Evolutionary conservation across 2,329 filamentous ascomycete species (phyloP).

Genomic region (Rhinocladiella mackenziei): DNA sequence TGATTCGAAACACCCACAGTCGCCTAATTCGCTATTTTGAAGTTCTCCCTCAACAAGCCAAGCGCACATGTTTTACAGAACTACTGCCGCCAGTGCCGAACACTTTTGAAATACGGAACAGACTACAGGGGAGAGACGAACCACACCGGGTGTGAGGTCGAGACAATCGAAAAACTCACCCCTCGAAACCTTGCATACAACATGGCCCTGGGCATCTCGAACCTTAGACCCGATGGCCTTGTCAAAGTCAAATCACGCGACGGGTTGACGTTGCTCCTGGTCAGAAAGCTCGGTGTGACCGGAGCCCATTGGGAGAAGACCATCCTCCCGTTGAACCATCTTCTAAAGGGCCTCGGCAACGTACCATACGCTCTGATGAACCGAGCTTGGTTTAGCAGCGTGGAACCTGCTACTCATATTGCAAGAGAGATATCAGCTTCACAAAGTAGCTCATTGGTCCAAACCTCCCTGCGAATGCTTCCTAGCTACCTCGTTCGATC

Average conservation of each 20-base stretch:
- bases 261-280: background rate
- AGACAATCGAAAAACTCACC: constrained; percentile 30
- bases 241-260: constrained; percentile 5
- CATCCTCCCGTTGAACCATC: constrained; percentile 5
- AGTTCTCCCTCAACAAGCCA: constrained; percentile 32
- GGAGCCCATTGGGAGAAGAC: background rate
- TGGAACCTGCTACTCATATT: constrained; percentile 8
- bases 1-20: background rate
- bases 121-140: constrained; percentile 13
- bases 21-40: constrained; percentile 23
- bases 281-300: background rate
- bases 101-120: constrained; percentile 30
- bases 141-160: constrained; percentile 27
- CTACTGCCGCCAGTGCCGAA: constrained; percentile 30
- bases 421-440: constrained; percentile 8
- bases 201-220: constrained; percentile 22
- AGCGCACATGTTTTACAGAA: constrained; percentile 32
- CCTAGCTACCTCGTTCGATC: constrained; percentile 6
- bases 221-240: background rate
- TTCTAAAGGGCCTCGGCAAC: background rate
- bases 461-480: constrained; percentile 7
- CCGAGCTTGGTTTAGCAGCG: background rate
- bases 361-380: background rate
- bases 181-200: constrained; percentile 31
- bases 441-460: constrained; percentile 7